Conservation (phyloP, 345 rosid genomes). For the Draba incana region DNA sequence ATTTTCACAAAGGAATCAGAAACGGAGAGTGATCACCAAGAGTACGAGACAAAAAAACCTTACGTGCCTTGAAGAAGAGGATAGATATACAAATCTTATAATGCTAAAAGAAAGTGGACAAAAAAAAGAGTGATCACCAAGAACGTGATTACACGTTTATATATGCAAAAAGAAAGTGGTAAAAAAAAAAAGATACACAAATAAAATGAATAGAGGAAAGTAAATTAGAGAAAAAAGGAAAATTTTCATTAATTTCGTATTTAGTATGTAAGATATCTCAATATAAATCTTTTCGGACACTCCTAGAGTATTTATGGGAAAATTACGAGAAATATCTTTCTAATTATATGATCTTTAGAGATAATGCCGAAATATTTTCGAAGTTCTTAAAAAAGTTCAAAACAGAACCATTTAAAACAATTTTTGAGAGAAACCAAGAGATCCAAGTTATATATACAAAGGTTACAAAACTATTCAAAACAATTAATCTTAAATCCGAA, state of each 20-base stretch:
- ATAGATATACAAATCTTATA: background rate
- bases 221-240: background rate
- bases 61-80: constrained; percentile 15
- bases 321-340: no score
- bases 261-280: no score
- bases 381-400: no score
- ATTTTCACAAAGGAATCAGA: no score
- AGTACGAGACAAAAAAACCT: background rate
- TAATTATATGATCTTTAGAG: no score
- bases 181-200: background rate
- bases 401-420: background rate
- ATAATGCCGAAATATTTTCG: no score
- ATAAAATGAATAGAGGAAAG: background rate
- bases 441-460: constrained; percentile 19
- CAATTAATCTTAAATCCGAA: background rate
- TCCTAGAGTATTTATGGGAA: no score
- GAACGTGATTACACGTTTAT: background rate
- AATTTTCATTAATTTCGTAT: no score
- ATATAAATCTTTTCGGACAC: no score
- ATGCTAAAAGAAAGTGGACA: no score
- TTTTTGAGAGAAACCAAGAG: background rate
- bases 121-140: no score
- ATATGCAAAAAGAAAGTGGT: background rate
- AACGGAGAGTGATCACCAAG: background rate
- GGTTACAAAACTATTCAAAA: constrained; percentile 20